Evolutionary conservation across 129 eudicot genomes (phyloP).

Genomic region (Gnaphalium uliginosum): DNA sequence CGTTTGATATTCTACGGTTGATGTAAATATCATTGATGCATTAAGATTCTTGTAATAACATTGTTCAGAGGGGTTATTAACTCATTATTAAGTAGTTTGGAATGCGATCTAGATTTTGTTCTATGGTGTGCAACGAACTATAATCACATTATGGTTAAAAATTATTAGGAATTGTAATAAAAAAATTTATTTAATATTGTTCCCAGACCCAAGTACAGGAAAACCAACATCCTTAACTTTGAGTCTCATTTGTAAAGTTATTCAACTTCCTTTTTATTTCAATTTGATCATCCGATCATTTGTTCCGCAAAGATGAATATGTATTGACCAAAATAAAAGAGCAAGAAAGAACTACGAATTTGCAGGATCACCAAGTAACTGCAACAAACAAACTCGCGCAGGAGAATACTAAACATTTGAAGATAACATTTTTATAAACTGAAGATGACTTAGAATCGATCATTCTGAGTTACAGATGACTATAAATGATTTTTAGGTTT

Average conservation of each 20-base stretch:
- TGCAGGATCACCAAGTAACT: neutral
- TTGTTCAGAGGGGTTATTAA: neutral
- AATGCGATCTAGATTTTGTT: neutral
- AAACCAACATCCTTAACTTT: neutral
- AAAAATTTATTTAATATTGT: neutral
- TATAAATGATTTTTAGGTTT: neutral
- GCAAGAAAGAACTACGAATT: neutral
- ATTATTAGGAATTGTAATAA: neutral
- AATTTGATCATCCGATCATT: neutral
- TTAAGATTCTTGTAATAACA: conserved; percentile 11
- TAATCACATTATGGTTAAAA: neutral
- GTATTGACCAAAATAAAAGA: neutral
- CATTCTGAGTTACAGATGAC: conserved; percentile 5
- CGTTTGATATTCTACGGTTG: neutral
- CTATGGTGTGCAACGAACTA: neutral
- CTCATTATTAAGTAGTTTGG: neutral
- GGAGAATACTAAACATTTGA: neutral
- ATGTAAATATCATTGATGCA: conserved; percentile 13
- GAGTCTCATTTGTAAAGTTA: too few relatives aligned
- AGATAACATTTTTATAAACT: neutral
- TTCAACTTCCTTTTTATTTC: too few relatives aligned
- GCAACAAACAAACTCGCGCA: neutral
- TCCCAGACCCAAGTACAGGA: too few relatives aligned
- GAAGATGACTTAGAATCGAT: conserved; percentile 1
- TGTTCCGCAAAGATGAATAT: neutral